Base-by-base conservation (phyloP, 2,329 filamentous ascomycete species). In the Fusarium chuoi region DNA sequence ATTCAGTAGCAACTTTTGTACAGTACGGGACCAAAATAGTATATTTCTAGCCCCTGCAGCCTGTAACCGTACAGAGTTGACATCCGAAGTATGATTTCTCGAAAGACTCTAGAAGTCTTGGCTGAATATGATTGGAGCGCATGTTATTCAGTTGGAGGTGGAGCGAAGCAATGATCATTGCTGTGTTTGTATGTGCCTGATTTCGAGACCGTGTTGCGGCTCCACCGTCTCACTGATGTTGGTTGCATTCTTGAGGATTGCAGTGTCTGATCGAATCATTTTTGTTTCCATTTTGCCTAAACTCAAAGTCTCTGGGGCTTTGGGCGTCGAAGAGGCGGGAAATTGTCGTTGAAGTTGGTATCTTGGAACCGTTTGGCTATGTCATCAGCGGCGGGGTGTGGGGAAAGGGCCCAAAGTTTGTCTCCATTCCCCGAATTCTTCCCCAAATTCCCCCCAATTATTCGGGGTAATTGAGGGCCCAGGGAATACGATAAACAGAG, bases 401-500 rank as follows among this genome's bases (percentile, higher is more conserved):
- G 76, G 75, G 76, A 78, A 78, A 76, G 75, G 69, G 28, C 76
- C 71, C 66, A 78, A 73, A 28, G 63, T n/a, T 55, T 41, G 28
- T 49, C 56, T 54, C 41, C 46, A 35, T 58, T 64, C 70, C 70
- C 60, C 70, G 36, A 73, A 60, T 71, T 71, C 56, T 60, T 59
- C 58, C 57, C 62, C 58, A 52, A 71, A 57, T 64, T 73, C 73
- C 65, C 71, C 74, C 59, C 65, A 45, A 45, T 36, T 45, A 30
- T 65, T 76, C 66, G 74, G 75, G 74, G 74, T 68, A 75, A 59
- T 68, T 35, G 17, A 26, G 39, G 44, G 20, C 64, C 49, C 18
- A 13, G 13, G 45, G 45, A 41, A 44, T 33, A 26, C 28, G 28
- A 52, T 24, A 49, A 24, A 17, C 44, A 20, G 26, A 45, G 41